Conservation (phyloP, 2,329 filamentous ascomycete genomes). For the Paracamarosporium sp. region DNA sequence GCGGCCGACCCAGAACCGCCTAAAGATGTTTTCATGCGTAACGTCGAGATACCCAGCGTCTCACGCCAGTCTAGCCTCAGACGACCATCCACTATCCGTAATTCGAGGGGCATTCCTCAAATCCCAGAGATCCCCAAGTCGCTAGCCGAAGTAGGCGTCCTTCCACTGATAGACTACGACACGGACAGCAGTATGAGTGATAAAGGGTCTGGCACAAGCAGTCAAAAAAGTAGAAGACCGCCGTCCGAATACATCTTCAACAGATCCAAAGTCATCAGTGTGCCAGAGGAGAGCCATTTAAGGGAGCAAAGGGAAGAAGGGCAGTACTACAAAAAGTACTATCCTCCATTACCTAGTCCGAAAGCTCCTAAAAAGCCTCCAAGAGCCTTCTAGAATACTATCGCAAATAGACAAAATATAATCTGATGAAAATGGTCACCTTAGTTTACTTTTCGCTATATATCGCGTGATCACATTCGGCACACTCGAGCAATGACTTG, state of each 20-base stretch:
- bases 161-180: slow-evolving; percentile 32
- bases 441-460: background rate
- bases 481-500: background rate
- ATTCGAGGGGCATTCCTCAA: slow-evolving; percentile 5
- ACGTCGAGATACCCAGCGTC: slow-evolving; percentile 21
- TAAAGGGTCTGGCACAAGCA: slow-evolving; percentile 13
- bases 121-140: slow-evolving; percentile 23
- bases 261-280: slow-evolving; percentile 34
- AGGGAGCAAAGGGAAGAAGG: slow-evolving; percentile 27
- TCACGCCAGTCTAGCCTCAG: slow-evolving; percentile 15
- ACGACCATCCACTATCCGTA: slow-evolving; percentile 12
- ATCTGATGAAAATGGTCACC: background rate
- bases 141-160: slow-evolving; percentile 22
- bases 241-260: slow-evolving; percentile 34
- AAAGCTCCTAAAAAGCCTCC: slow-evolving; percentile 13
- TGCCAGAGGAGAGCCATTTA: slow-evolving; percentile 29
- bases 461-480: background rate
- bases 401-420: slow-evolving; percentile 5
- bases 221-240: slow-evolving; percentile 19
- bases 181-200: slow-evolving; percentile 24
- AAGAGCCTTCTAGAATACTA: slow-evolving; percentile 6
- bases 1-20: slow-evolving; percentile 16
- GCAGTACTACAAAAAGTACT: slow-evolving; percentile 27
- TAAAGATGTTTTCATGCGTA: slow-evolving; percentile 34
- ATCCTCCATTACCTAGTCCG: slow-evolving; percentile 29